Evolutionary conservation across 2,329 filamentous ascomycete genomes (phyloP).

Genomic region (Allantophomopsis cytisporea): DNA sequence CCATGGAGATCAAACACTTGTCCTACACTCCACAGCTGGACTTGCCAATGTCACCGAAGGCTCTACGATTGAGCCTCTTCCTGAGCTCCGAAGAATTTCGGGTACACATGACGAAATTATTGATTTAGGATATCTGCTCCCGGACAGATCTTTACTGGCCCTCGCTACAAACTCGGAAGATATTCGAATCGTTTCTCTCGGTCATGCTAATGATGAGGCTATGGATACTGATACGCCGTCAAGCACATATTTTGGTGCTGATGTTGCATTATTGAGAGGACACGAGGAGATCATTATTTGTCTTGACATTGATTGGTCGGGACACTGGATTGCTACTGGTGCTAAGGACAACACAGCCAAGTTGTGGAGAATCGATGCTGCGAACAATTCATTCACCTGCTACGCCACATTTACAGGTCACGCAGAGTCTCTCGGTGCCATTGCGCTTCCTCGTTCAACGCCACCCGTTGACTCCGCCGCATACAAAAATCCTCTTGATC

Average conservation of each 20-base stretch:
- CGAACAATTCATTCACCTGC: slow-evolving; percentile 62
- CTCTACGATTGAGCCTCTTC: slow-evolving; percentile 19
- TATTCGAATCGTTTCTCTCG: slow-evolving; percentile 70
- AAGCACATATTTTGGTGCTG: slow-evolving; percentile 69
- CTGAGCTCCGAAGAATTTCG: slow-evolving; percentile 62
- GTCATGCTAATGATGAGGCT: slow-evolving; percentile 18
- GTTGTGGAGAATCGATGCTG: slow-evolving; percentile 75
- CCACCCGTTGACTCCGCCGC: slow-evolving; percentile 59
- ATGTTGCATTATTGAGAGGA: slow-evolving; percentile 73
- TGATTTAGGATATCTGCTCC: slow-evolving; percentile 75
- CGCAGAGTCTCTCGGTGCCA: slow-evolving; percentile 84
- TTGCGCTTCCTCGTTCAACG: slow-evolving; percentile 61
- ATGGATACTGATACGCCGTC: slow-evolving; percentile 5
- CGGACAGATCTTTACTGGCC: slow-evolving; percentile 69
- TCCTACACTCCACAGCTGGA: slow-evolving; percentile 49
- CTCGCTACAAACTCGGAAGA: slow-evolving; percentile 94
- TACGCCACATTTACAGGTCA: slow-evolving; percentile 79
- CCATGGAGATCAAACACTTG: slow-evolving; percentile 79
- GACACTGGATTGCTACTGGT: slow-evolving; percentile 89
- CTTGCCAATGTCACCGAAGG: slow-evolving; percentile 20
- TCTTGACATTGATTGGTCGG: slow-evolving; percentile 90
- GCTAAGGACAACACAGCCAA: slow-evolving; percentile 94
- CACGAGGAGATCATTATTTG: slow-evolving; percentile 95
- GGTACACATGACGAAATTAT: slow-evolving; percentile 98
- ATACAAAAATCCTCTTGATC: slow-evolving; percentile 56